Conservation (phyloP, 2,329 filamentous ascomycete species). For the Nakataea oryzae region DNA sequence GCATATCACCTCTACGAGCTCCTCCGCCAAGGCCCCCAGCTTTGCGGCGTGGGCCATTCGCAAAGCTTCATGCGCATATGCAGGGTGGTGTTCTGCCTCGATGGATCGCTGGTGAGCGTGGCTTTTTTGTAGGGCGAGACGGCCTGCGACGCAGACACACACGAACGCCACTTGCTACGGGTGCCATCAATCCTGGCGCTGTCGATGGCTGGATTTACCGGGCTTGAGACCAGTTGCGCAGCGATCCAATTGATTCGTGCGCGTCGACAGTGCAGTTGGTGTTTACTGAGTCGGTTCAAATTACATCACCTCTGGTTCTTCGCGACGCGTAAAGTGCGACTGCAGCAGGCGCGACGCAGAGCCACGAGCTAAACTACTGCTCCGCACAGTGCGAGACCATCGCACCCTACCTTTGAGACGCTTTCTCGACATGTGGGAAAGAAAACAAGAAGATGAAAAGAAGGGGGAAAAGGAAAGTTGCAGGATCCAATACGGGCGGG, state of each 20-base stretch:
- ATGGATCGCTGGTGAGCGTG: background rate
- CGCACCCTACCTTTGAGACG: no score
- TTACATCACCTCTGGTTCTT: background rate
- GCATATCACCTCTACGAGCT: constrained; percentile 57
- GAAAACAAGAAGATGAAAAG: no score
- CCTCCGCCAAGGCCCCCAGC: constrained; percentile 54
- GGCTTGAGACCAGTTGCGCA: background rate
- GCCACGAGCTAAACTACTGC: background rate
- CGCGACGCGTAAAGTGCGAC: background rate
- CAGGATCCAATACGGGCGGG: no score
- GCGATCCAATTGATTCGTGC: no score
- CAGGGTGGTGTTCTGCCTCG: background rate
- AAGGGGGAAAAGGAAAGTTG: no score
- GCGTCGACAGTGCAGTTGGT: background rate
- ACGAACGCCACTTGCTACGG: background rate
- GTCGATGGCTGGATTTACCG: background rate
- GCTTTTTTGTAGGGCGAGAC: background rate
- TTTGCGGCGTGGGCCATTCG: constrained; percentile 62
- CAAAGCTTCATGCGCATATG: background rate
- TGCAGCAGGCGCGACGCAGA: background rate
- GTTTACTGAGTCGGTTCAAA: background rate
- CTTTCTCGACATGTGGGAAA: no score
- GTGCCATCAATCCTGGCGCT: background rate
- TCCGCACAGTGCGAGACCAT: background rate
- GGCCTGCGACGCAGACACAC: background rate